Percentiles rank a stretch among this genome's conserved stretches.
Conservation (phyloP, 306 rosid species). For the barrel medic (Medicago truncatula) region DNA sequence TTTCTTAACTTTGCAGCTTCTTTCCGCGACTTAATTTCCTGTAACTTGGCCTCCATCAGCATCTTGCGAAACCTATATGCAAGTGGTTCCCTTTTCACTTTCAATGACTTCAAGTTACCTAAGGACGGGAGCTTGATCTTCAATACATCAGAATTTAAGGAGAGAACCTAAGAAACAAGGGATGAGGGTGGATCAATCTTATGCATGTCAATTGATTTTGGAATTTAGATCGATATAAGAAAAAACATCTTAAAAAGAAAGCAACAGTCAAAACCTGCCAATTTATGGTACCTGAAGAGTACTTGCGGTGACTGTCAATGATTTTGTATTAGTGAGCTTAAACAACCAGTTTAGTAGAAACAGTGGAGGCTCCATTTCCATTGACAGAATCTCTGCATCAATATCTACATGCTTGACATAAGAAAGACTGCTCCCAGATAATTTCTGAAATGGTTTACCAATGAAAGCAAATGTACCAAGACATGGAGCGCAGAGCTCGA, state of each 20-base stretch:
- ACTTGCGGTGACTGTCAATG: neutral
- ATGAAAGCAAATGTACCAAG: neutral
- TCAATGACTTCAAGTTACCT: neutral
- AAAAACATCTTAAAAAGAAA: neutral
- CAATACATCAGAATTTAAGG: neutral
- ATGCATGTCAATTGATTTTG: neutral
- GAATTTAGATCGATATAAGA: neutral
- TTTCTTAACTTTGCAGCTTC: neutral
- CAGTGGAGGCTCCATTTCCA: neutral
- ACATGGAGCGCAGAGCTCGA: neutral
- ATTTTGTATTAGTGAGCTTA: neutral
- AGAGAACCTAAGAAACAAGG: neutral
- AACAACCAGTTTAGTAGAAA: neutral
- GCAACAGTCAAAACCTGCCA: neutral
- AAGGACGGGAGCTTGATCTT: neutral
- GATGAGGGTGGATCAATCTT: neutral
- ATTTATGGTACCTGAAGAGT: neutral
- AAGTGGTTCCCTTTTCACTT: neutral
- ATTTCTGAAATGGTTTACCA: neutral
- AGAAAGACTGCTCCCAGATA: neutral
- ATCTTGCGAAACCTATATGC: neutral
- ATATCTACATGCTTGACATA: neutral
- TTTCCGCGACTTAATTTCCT: neutral
- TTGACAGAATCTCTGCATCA: neutral
- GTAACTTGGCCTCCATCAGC: neutral